Evolutionary conservation across 257 asterid species (phyloP).

Genomic region (Solanum chmielewskii): DNA sequence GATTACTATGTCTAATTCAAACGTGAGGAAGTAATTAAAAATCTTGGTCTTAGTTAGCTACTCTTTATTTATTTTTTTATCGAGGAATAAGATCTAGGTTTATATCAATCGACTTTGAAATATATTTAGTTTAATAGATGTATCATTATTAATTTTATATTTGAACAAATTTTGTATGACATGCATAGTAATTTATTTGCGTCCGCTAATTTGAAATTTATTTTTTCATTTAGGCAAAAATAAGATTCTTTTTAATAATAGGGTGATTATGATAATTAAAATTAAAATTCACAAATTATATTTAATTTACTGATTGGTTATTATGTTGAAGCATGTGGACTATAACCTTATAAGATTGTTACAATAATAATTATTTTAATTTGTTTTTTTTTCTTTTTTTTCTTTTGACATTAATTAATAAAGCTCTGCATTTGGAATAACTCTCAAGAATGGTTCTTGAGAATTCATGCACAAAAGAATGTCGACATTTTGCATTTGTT

Average conservation of each 20-base stretch:
- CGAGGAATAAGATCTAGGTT: background rate
- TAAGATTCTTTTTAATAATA: background rate
- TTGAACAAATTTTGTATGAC: background rate
- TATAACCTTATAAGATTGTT: background rate
- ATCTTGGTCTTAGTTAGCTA: background rate
- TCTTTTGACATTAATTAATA: too few relatives aligned
- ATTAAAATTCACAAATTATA: background rate
- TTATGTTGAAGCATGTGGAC: background rate
- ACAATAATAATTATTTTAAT: background rate
- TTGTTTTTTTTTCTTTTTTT: background rate
- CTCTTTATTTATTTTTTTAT: background rate
- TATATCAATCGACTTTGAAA: background rate
- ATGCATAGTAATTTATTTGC: background rate
- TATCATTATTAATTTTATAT: background rate
- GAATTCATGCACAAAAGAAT: background rate
- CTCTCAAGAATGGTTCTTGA: background rate
- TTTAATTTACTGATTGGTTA: background rate
- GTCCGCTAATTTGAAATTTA: background rate
- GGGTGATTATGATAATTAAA: background rate
- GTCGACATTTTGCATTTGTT: background rate
- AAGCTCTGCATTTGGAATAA: background rate
- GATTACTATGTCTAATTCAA: background rate
- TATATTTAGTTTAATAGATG: background rate
- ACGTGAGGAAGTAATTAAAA: background rate
- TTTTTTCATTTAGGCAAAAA: background rate